Percentiles rank a stretch among this genome's conserved stretches.
Conservation (phyloP, 768 basidiomycete species). For the Sarcodon aspratus region DNA sequence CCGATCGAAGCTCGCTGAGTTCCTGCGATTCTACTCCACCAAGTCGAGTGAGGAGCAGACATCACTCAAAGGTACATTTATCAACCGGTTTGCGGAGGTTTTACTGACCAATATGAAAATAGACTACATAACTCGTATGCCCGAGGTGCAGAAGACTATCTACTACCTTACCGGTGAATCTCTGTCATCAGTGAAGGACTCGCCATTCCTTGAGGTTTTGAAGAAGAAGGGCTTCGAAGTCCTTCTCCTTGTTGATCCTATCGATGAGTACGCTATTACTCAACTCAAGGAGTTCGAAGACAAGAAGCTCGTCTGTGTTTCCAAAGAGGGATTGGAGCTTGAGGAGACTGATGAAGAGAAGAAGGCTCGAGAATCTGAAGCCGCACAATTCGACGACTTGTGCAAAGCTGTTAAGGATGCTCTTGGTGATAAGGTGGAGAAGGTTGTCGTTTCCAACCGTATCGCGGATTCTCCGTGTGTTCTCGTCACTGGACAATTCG, state of each 20-base stretch:
- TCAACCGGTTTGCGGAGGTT: background rate
- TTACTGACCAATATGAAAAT: constrained; percentile 1
- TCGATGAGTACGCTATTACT: constrained; percentile 97
- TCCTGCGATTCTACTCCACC: constrained; percentile 97
- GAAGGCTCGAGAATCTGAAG: constrained; percentile 78
- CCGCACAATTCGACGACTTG: constrained; percentile 72
- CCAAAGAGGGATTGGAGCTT: constrained; percentile 98
- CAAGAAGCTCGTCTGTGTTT: constrained; percentile 95
- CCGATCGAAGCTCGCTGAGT: constrained; percentile 98
- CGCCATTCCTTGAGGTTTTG: constrained; percentile 97
- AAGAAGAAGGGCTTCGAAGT: constrained; percentile 99
- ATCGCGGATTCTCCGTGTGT: constrained; percentile 96
- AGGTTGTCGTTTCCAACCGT: constrained; percentile 96
- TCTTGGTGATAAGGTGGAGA: constrained; percentile 99
- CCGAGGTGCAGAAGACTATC: constrained; percentile 95
- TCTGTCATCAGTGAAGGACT: constrained; percentile 80
- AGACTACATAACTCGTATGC: constrained; percentile 99
- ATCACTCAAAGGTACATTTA: constrained; percentile 75
- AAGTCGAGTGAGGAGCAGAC: constrained; percentile 84
- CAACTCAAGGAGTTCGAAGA: constrained; percentile 99
- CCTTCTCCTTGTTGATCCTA: constrained; percentile 94
- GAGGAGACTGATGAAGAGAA: constrained; percentile 99
- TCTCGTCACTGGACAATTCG: constrained; percentile 97
- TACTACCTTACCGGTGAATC: constrained; percentile 99
- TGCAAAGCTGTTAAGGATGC: constrained; percentile 96